phyloP scores from a whole-genome alignment of 23 red algal species.

The Gracilaria domingensis region DNA sequence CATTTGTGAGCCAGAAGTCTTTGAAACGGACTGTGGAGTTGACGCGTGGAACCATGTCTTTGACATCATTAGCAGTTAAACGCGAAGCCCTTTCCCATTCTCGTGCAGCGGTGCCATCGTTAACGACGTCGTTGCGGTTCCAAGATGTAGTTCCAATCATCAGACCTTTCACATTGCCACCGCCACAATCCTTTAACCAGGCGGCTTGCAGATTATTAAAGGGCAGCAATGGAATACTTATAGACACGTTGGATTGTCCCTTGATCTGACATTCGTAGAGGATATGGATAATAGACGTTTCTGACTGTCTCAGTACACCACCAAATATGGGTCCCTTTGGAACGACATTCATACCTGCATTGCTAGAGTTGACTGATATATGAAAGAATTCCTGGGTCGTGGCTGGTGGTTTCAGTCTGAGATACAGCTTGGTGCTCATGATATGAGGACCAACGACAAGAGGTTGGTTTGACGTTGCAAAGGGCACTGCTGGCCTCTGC shows the following conservation, averaged over 20 bases:
- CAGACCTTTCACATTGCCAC: slow-evolving; percentile 51
- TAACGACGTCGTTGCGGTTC: slow-evolving; percentile 44
- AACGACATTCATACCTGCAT: slow-evolving; percentile 24
- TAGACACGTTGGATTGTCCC: slow-evolving; percentile 29
- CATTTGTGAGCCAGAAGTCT: slow-evolving; percentile 53
- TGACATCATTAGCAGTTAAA: slow-evolving; percentile 5
- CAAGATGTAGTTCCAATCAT: slow-evolving; percentile 41
- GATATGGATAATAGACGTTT: slow-evolving; percentile 53
- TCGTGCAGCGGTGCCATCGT: neutral
- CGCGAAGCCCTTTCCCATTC: slow-evolving; percentile 53
- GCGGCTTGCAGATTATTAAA: slow-evolving; percentile 48
- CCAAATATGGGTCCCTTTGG: slow-evolving; percentile 63
- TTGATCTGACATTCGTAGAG: slow-evolving; percentile 63
- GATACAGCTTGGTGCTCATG: slow-evolving; percentile 40
- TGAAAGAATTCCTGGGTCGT: slow-evolving; percentile 65
- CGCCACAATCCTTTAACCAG: slow-evolving; percentile 76
- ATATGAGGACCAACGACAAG: slow-evolving; percentile 52
- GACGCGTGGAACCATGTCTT: slow-evolving; percentile 13
- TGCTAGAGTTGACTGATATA: slow-evolving; percentile 40
- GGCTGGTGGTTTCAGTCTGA: slow-evolving; percentile 52
- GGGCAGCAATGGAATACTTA: slow-evolving; percentile 55
- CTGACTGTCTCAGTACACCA: slow-evolving; percentile 34
- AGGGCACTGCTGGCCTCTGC: slow-evolving; percentile 14
- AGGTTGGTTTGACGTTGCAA: neutral
- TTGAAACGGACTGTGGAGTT: slow-evolving; percentile 53